These are phyloP conservation scores for Aspergillus brunneoviolaceus DNA, from an alignment of 2,329 filamentous ascomycete species.

Conservation along the genomic window DNA sequence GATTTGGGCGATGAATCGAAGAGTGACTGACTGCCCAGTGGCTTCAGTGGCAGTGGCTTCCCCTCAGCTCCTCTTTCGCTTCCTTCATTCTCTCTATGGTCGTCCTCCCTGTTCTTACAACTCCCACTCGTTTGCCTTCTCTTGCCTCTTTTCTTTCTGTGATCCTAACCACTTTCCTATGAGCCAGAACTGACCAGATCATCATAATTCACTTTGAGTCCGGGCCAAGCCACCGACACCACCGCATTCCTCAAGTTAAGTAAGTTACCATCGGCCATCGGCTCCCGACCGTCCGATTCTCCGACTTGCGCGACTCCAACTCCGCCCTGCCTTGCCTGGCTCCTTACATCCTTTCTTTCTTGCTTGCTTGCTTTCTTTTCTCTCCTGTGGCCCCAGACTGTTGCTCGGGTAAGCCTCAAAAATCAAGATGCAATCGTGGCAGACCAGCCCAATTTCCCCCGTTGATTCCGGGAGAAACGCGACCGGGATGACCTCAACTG, in stretches of 20 bases:
- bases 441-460: background rate
- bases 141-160: background rate
- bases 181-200: background rate
- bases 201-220: background rate
- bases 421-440: background rate
- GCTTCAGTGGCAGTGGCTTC: background rate
- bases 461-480: background rate
- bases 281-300: constrained; percentile 9
- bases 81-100: background rate
- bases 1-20: background rate
- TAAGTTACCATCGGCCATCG: constrained; percentile 4
- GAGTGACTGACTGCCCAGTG: background rate
- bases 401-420: constrained; percentile 1
- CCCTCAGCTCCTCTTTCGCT: background rate
- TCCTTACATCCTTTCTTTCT: background rate
- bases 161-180: background rate
- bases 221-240: background rate
- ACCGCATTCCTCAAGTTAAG: background rate
- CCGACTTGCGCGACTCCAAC: constrained; percentile 3
- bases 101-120: background rate
- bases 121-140: background rate
- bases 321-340: background rate
- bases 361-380: background rate
- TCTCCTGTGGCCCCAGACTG: background rate
- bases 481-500: background rate